Base-by-base conservation (phyloP, 1,139 yeast genomes). In the Saccharomyces hybrid region DNA sequence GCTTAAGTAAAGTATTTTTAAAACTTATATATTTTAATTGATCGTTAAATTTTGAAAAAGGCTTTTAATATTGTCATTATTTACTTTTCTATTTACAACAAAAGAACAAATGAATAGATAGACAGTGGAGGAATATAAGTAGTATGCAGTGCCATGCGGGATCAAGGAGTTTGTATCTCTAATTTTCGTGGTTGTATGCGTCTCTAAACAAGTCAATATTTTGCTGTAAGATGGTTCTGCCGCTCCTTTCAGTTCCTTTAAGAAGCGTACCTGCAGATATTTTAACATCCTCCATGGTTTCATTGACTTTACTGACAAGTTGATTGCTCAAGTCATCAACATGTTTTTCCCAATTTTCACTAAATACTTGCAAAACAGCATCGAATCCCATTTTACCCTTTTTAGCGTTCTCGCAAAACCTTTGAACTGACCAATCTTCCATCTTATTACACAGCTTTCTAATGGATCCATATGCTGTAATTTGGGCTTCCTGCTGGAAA, bases 341-440 rank as follows among this genome's bases (percentile, higher is more conserved):
- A 34, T 74, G 70, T 57, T 75, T 76, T 34, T 76, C 75, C 82
- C 82, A 77, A 60, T 76, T 78, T 54, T 76, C 74, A 52, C 77
- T 74, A 52, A 85, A 77, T 32, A 77, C 71, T 55, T 78, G 70
- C 55, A 91, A 75, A 5, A 91, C 96, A 5, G 81, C 72, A 61
- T 91, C 97, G 65, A 91, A 90, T 0, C 96, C 98, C 46, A 73
- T 64, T 61, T 82, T 84, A 26, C 98, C 98, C 57, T 80, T 80
- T 54, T 73, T 73, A 7, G 97, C 96, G 69, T 91, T 91, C 66
- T 87, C 95, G 42, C 85, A 83, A 71, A 91, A 91, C 67, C 96
- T 76, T 64, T 88, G 89, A 5, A 88, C 85, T 0, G 91, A 83
- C 96, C 96, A 91, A 51, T 88, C 93, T 69, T 91, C 98, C 56